Base-by-base conservation (phyloP, 2,329 filamentous ascomycete genomes). In the Colletotrichum cuscutae region DNA sequence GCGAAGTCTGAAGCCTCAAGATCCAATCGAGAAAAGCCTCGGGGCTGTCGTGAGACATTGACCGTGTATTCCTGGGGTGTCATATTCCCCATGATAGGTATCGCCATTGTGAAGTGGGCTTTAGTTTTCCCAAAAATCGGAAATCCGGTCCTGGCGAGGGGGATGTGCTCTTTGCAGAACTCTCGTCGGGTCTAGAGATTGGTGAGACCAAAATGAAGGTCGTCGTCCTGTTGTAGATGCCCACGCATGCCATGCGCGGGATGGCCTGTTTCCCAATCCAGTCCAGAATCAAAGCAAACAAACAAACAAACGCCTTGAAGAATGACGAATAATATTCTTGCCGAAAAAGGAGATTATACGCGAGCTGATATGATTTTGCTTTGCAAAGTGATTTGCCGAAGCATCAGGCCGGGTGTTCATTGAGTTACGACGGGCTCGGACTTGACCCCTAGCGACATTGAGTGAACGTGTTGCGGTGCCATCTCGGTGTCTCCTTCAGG, bases 401-500 rank as follows among this genome's bases (percentile, higher is more conserved):
- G 65, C 30, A 19, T 28, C 6, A 30, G 13, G n/a, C 35, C 8
- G 24, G 28, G 57, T 56, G 19, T n/a, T 61, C 75, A 81, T 22
- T 77, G 79, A 73, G 81, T 82, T 71, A 81, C 78, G 65, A 76
- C 78, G 11, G 79, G 52, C 75, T 84, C 84, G 58, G 79, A 73
- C 75, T 84, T 85, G 32, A 79, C 42, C 8, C 68, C 61, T 12
- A 57, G 32, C 28, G 66, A 72, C 35, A 73, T 70, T 5, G 72
- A 57, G 7, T 42, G 54, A 30, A 30, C 79, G 28, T 58, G 78
- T 62, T 52, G 77, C 67, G 22, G 61, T 22, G 80, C 76, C 80
- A 87, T 84, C 79, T 90, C 88, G 4, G 82, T 82, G 65, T 90
- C 88, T n/a, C 88, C 87, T 76, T 90, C 89, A 0, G 88, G 88